Evolutionary conservation across 345 rosid genomes (phyloP), one percentile per base, ranked within the genome.

Genomic region (Zanthoxylum bungeanum): DNA sequence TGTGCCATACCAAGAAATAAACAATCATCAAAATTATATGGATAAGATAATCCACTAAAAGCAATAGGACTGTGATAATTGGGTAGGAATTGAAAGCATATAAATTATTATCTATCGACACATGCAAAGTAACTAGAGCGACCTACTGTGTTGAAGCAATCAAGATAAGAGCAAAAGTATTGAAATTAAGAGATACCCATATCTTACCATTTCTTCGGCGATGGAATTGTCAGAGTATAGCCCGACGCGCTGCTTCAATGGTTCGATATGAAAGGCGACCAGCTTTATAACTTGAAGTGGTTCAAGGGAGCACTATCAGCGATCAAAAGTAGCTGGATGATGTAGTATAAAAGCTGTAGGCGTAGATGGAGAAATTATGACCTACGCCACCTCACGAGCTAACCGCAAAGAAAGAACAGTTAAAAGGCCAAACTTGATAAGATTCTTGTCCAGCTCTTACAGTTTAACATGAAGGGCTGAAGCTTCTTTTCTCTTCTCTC

Each of bases 161-260:
- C 2, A 49, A 67, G 70, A 37, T 9, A 22, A n/a, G 4, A 37
- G 24, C 51, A 61, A 47, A 51, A 77, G 53, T 14, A 55, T 34
- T n/a, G 57, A 67, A 73, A 51, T 51, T 4, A 60, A 69, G 70
- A 75, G 36, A 65, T 14, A 68, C 68, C 79, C 73, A 77, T 28
- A n/a, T n/a, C n/a, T n/a, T n/a, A n/a, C n/a, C n/a, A n/a, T n/a
- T n/a, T n/a, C n/a, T n/a, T n/a, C n/a, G n/a, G n/a, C n/a, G n/a
- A n/a, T n/a, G n/a, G n/a, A n/a, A n/a, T n/a, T n/a, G n/a, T n/a
- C n/a, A n/a, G n/a, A n/a, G n/a, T n/a, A n/a, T n/a, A n/a, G n/a
- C n/a, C n/a, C n/a, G n/a, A n/a, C n/a, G n/a, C n/a, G n/a, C n/a
- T n/a, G n/a, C n/a, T n/a, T n/a, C n/a, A n/a, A n/a, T n/a, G n/a